Base-by-base conservation (phyloP, 441 rosid genomes). In the Raphanus hybrid region DNA sequence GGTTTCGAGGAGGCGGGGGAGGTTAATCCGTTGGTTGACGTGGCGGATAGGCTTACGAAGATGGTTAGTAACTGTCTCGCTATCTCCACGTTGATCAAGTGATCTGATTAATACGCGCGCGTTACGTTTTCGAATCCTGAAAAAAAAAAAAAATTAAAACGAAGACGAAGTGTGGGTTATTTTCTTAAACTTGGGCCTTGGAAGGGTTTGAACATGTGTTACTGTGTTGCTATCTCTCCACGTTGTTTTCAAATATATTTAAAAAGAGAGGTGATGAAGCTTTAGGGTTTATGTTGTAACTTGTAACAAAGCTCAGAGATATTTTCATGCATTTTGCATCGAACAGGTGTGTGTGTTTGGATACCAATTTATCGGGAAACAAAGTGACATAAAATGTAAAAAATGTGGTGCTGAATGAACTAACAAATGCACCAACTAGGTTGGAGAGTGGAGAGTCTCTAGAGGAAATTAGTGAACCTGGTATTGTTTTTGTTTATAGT, bases 41-140 rank as follows among this genome's bases (percentile, higher is more conserved):
- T 77, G 15, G 76, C 57, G n/a, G 77, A 68, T 3, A 82, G 74
- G 64, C 84, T 89, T 1, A 27, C 52, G 7, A 78, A 81, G 62
- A 71, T 91, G 86, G 76, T 81, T 66, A 84, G 84, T 67, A 86
- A 85, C 69, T 89, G 90, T 73, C 84, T 89, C 35, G 88, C 86
- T 26, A 78, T 90, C 62, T 84, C 92, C 37, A 34, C 90, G 67
- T 10, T 75, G 70, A 5, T 78, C 48, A 83, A 84, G 73, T 84
- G 75, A 23, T 23, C 2, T 23, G 26, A 23, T 23, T 23, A 23
- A 23, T 23, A 29, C 5, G 2, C 34, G 34, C 26, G 34, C 34
- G 34, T 29, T 23, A 16, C 62, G 62, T 18, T 20, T 20, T 23
- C 14, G 62, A 58, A 20, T 57, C 61, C 1, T 20, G n/a, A 57